Evolutionary conservation across 805 yeast species (phyloP), one percentile per base, ranked within the genome.

Genomic region (Candida khao-thaluensis): DNA sequence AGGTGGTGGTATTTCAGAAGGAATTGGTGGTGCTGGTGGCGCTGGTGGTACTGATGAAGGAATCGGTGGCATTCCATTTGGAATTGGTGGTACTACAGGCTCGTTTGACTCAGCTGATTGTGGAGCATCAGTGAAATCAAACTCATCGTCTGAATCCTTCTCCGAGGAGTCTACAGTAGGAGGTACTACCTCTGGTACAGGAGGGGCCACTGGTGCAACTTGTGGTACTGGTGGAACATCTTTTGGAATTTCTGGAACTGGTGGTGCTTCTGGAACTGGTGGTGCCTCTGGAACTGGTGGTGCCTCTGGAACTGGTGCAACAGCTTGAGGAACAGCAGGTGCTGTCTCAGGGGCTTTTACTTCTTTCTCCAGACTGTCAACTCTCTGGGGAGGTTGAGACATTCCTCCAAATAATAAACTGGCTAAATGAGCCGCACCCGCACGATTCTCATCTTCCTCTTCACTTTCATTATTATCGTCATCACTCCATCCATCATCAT

Each of bases 361-460:
- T 2, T 15, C 33, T 24, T 40, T 17, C n/a, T 8, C 32, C 32
- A 5, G 7, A 18, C 21, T 6, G 8, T 41, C 47, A n/a, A 50
- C 35, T 29, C 54, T 51, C 7, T 54, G 44, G 17, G 61, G 54
- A 17, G 72, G 69, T 40, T 66, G 69, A 9, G 71, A 56, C 68
- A 69, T 66, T 4, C 79, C 79, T 1, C 75, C 74, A 54, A 77
- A 76, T 37, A 76, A 57, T 54, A 76, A 59, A 34, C 71, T 72
- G 1, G 82, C 82, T 37, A 77, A 59, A 37, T 75, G 75, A 2
- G 80, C 79, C 28, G 80, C 81, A 28, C 78, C 80, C 0, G 73
- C 71, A 35, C 72, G 59, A 40, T 72, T 67, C 15, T 60, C 79
- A 53, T 49, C 70, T 38, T 69, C 74, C 35, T 75, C 81, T 10